A percentile compares a stretch with the other conserved stretches of the same genome.
Conservation (phyloP, 2,329 filamentous ascomycete genomes). For the Neonectria magnoliae region DNA sequence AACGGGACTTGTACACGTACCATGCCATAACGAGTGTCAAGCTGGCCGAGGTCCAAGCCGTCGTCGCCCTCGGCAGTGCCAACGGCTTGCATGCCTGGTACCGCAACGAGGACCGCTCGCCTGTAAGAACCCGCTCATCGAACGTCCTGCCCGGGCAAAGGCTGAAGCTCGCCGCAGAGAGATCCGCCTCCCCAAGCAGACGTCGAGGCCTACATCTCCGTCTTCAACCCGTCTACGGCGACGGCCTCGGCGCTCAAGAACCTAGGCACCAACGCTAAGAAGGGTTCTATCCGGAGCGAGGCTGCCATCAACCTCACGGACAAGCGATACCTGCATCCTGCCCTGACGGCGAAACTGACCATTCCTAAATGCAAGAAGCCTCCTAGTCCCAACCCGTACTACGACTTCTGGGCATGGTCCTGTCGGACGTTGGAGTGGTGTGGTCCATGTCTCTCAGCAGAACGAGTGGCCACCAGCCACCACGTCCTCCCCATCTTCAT, state of each 20-base stretch:
- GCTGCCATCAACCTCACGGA: slow-evolving; percentile 66
- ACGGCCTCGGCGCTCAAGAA: slow-evolving; percentile 71
- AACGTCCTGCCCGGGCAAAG: slow-evolving; percentile 1
- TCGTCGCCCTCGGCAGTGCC: slow-evolving; percentile 53
- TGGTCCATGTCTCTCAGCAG: slow-evolving; percentile 65
- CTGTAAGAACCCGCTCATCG: slow-evolving; percentile 41
- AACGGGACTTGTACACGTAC: slow-evolving; percentile 59
- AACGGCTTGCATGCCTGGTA: slow-evolving; percentile 64
- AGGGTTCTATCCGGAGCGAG: slow-evolving; percentile 66
- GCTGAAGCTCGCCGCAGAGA: slow-evolving; percentile 44
- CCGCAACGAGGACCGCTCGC: slow-evolving; percentile 47
- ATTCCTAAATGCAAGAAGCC: slow-evolving; percentile 59
- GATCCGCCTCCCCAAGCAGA: slow-evolving; percentile 65
- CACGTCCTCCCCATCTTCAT: slow-evolving; percentile 78
- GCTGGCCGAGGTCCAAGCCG: slow-evolving; percentile 59
- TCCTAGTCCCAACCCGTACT: slow-evolving; percentile 69
- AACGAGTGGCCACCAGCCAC: slow-evolving; percentile 66
- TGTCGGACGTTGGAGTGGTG: slow-evolving; percentile 72
- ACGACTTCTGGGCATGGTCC: slow-evolving; percentile 74
- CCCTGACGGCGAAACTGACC: slow-evolving; percentile 50
- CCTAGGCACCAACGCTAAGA: slow-evolving; percentile 71
- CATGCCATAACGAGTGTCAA: slow-evolving; percentile 62
- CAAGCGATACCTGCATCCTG: slow-evolving; percentile 62
- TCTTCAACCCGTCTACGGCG: slow-evolving; percentile 70
- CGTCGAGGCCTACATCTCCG: slow-evolving; percentile 71